Base-by-base conservation (phyloP, 495 filamentous ascomycete species). In the Trichoderma gamsii region DNA sequence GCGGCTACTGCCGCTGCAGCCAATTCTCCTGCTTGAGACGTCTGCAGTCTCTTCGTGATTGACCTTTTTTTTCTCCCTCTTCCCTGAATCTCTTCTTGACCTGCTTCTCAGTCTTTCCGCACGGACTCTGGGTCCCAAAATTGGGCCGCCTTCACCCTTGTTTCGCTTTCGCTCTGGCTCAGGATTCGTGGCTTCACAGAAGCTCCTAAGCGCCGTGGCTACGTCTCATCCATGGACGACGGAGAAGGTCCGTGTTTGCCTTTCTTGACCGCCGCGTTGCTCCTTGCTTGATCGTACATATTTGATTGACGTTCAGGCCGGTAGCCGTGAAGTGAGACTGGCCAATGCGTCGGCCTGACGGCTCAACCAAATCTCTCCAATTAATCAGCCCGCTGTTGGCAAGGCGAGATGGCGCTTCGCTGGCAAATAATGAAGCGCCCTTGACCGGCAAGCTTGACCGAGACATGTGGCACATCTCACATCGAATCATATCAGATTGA, bases 61-160 rank as follows among this genome's bases (percentile, higher is more conserved):
- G 56, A 21, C 2, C 11, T 59, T 29, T 61, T 32, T 61, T 32
- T 27, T 32, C 27, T 21, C 18, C 21, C 21, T 25, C 21, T 21
- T n/a, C n/a, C 51, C n/a, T 25, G 4, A 23, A 4, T 25, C 51
- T 56, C 21, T 56, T 46, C 43, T 52, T 25, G 13, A n/a, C 16
- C 15, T 61, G 3, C 56, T 32, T 32, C 56, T 15, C 29, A 13
- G 8, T 61, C 23, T 61, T 21, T 61, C 25, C 25, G 56, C 56
- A 61, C 56, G 56, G 56, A 61, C 56, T 27, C 56, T 61, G 56
- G 56, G 56, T 61, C 56, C 56, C 25, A 61, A 32, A 61, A 29
- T 61, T 18, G 25, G 56, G 27, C 16, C 25, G 27, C 56, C 29
- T 61, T 21, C 56, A 61, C 56, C 49, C 56, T 29, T 32, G 27